Conservation (phyloP, 257 asterid species). For the Lithospermum erythrorhizon region DNA sequence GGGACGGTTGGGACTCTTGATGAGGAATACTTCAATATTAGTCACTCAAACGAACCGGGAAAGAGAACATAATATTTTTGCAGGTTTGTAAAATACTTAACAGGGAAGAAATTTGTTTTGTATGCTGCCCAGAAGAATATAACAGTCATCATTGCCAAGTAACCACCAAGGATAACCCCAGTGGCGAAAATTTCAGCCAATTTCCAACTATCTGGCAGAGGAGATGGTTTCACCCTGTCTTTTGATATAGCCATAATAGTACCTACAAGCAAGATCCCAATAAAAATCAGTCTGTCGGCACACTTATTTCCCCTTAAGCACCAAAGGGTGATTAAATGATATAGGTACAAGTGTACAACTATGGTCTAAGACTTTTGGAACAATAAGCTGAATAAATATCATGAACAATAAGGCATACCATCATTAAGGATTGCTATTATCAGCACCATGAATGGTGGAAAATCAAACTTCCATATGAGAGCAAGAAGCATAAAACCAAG, state of each 20-base stretch:
- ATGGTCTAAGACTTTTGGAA: too few species aligned
- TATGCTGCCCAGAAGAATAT: constrained; percentile 27
- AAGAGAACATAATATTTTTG: neutral
- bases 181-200: constrained; percentile 29
- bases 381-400: too few species aligned
- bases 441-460: constrained; percentile 43
- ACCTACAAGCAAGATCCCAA: constrained; percentile 3
- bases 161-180: constrained; percentile 27
- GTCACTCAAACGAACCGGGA: too few species aligned
- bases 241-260: constrained; percentile 36
- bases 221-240: constrained; percentile 33
- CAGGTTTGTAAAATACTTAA: constrained; percentile 6
- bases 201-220: constrained; percentile 33
- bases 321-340: too few species aligned
- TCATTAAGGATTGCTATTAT: constrained; percentile 37
- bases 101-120: constrained; percentile 23
- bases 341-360: too few species aligned
- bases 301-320: too few species aligned
- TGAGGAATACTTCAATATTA: too few species aligned
- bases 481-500: constrained; percentile 35
- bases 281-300: too few species aligned
- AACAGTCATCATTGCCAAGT: constrained; percentile 26
- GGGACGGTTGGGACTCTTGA: too few species aligned
- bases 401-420: constrained; percentile 15
- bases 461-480: constrained; percentile 32